phyloP scores from a whole-genome alignment of 2,329 filamentous ascomycete species.

The Penicillium freii region DNA sequence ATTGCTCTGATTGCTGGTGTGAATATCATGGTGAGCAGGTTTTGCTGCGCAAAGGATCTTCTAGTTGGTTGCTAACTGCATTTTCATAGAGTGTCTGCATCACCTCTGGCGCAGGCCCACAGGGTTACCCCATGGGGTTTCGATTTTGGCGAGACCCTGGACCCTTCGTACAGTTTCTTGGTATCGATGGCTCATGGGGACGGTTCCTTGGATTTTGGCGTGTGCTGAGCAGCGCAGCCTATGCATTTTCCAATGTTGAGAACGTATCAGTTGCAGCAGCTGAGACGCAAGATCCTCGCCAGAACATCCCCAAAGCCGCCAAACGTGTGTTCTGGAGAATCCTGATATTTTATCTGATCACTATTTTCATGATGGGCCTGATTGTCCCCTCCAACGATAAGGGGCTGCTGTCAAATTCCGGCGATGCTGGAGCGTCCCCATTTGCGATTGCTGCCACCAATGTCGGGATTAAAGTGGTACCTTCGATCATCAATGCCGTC shows the following conservation, averaged over 20 bases:
- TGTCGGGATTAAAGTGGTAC: conserved; percentile 31
- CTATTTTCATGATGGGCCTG: conserved; percentile 48
- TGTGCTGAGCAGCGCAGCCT: conserved; percentile 8
- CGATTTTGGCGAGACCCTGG: conserved; percentile 44
- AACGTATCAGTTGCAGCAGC: conserved; percentile 48
- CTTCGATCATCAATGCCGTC: conserved; percentile 7
- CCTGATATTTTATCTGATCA: conserved; percentile 53
- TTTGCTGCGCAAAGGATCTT: background rate
- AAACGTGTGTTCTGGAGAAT: conserved; percentile 54
- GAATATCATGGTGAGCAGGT: conserved; percentile 52
- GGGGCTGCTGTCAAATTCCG: conserved; percentile 35
- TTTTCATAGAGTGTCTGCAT: conserved; percentile 9
- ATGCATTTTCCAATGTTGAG: conserved; percentile 42
- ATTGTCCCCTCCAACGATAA: conserved; percentile 46
- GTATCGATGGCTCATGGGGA: conserved; percentile 44
- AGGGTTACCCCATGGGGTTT: conserved; percentile 34
- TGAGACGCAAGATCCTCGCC: conserved; percentile 50
- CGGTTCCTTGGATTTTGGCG: conserved; percentile 45
- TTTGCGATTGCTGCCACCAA: conserved; percentile 45
- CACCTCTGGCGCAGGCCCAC: conserved; percentile 39
- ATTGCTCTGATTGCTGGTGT: conserved; percentile 60
- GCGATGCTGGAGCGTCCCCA: conserved; percentile 8
- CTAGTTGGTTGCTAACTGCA: background rate
- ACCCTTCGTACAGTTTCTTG: conserved; percentile 41
- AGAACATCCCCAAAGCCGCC: conserved; percentile 52